Conservation (phyloP, 2,329 filamentous ascomycete species). For the Mycosphaerella sp. region DNA sequence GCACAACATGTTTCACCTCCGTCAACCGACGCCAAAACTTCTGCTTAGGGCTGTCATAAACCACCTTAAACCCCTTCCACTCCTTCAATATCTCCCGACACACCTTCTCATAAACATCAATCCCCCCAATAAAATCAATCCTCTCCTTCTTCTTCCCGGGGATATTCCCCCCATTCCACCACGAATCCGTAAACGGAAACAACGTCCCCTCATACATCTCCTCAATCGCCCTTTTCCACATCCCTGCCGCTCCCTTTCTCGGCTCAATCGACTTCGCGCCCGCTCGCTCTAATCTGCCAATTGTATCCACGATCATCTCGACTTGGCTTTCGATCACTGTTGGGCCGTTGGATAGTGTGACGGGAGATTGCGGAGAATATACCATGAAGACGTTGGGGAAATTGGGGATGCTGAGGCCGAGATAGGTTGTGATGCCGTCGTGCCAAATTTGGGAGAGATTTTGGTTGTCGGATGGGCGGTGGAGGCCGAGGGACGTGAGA, state of each 20-base stretch:
- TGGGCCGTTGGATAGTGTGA: constrained; percentile 42
- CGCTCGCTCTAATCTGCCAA: constrained; percentile 36
- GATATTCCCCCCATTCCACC: constrained; percentile 40
- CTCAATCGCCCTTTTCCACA: constrained; percentile 33
- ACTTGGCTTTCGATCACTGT: constrained; percentile 40
- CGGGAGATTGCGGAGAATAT: constrained; percentile 43
- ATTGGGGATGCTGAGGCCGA: constrained; percentile 33
- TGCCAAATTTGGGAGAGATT: constrained; percentile 36
- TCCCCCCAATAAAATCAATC: constrained; percentile 39
- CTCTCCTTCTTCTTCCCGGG: constrained; percentile 40
- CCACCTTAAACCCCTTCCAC: constrained; percentile 31
- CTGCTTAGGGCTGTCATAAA: not conserved
- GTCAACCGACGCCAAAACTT: not conserved
- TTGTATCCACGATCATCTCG: constrained; percentile 42
- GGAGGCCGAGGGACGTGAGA: constrained; percentile 34
- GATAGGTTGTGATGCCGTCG: constrained; percentile 37
- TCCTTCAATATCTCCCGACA: constrained; percentile 36
- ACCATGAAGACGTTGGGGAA: constrained; percentile 40
- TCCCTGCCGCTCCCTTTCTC: constrained; percentile 37
- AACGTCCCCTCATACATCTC: constrained; percentile 26
- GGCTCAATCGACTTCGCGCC: constrained; percentile 38
- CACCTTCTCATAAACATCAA: constrained; percentile 35
- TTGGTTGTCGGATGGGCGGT: constrained; percentile 23
- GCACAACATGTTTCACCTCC: not conserved
- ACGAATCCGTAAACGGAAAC: constrained; percentile 27